Evolutionary conservation across 2,329 filamentous ascomycete species (phyloP), one percentile per base, ranked within the genome.

Genomic region (Aureobasidium sp.): DNA sequence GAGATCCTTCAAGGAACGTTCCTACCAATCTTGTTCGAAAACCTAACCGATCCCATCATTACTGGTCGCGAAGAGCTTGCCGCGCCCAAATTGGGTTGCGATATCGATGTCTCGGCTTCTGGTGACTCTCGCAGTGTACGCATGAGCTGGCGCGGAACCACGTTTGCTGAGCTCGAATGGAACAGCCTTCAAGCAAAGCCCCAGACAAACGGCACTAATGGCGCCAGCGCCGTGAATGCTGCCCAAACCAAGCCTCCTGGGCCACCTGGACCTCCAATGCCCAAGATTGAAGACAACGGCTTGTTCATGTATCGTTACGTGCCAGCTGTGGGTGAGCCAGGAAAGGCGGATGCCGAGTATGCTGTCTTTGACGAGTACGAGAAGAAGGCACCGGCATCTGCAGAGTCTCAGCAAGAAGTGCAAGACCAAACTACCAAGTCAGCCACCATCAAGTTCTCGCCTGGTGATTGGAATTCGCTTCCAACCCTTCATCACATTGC

Each of bases 401-500:
- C 73, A 39, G 63, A 47, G 13, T 21, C 39, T 16, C 39, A 41
- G 29, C 25, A 50, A 50, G 34, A 34, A 15, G 30, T 41, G 27
- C 44, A 47, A 29, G 42, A 55, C 50, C 50, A 57, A 47, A 41
- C 74, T 1, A 72, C 79, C 0, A 69, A 67, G 1, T 75, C 75
- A 13, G 79, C 79, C 0, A 74, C 67, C 2, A 70, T 86, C 55
- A 70, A 73, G 55, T 78, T 85, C 59, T 75, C 82, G 42, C 73
- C 72, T 0, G 65, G 79, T 16, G 78, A 83, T 66, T 83, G 79
- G 83, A 73, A 82, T 50, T 73, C 71, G 5, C 68, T 87, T 62
- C 85, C 85, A 0, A 87, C 84, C 2, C 71, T 87, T 58, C 83
- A 87, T 67, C 81, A 86, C 67, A 72, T 87, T 9, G 72, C 83